A percentile compares a stretch with the other conserved stretches of the same genome.
phyloP scores from a whole-genome alignment of 805 yeast species.

The Tanozyma kutaoensis region DNA sequence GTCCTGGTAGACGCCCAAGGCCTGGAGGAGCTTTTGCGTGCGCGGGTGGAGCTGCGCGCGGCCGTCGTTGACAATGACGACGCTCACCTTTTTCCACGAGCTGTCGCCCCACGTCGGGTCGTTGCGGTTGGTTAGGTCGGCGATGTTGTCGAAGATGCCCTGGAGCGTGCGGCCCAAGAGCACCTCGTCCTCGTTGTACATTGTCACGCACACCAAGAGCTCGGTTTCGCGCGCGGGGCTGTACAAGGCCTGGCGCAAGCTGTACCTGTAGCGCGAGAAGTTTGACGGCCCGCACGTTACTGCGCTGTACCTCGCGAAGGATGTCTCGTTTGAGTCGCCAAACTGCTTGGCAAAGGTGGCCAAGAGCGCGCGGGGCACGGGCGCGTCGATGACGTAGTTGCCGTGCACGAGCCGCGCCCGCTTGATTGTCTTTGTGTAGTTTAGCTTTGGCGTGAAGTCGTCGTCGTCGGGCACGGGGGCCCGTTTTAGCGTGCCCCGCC shows the following conservation, averaged over 20 bases:
- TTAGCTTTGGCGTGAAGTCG: conserved; percentile 25
- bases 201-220: no score
- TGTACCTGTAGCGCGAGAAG: no score
- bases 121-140: conserved; percentile 53
- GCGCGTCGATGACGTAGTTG: conserved; percentile 30
- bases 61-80: conserved; percentile 85
- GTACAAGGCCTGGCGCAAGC: no score
- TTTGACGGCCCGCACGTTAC: conserved; percentile 44
- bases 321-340: conserved; percentile 11
- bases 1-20: conserved; percentile 86
- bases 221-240: no score
- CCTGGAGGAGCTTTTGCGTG: conserved; percentile 67
- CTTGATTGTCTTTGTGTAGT: conserved; percentile 26
- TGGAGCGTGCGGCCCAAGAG: no score
- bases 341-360: conserved; percentile 1
- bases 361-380: conserved; percentile 24
- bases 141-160: conserved; percentile 55
- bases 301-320: conserved; percentile 87
- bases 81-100: conserved; percentile 89
- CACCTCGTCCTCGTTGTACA: no score
- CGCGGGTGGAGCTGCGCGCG: conserved; percentile 71
- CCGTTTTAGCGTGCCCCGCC: conserved; percentile 18
- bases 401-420: conserved; percentile 43
- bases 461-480: conserved; percentile 16
- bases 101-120: conserved; percentile 83